Evolutionary conservation across 2,329 filamentous ascomycete genomes (phyloP).

Genomic region (Elsinoe fawcettii): DNA sequence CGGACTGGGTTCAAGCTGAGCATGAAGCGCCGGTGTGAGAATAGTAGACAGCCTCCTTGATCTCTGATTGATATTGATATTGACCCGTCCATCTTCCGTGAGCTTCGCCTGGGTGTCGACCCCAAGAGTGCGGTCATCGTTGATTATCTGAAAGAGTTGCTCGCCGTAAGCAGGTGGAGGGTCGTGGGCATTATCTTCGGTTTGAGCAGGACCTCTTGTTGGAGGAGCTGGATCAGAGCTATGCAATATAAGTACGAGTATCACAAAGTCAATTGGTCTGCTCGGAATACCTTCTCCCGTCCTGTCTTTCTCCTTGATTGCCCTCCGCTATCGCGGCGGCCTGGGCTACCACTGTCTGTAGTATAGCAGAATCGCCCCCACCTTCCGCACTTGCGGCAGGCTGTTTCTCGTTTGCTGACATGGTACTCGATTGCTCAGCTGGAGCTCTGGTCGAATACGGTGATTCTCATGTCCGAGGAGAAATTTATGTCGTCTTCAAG

Average conservation of each 20-base stretch:
- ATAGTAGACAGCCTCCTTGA: constrained; percentile 58
- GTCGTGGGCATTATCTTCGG: constrained; percentile 19
- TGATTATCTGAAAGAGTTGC: constrained; percentile 30
- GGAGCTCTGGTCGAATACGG: neutral
- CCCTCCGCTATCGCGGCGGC: constrained; percentile 16
- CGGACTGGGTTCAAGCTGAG: constrained; percentile 44
- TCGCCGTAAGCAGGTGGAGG: constrained; percentile 36
- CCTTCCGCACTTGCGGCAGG: neutral
- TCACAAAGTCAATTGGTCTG: neutral
- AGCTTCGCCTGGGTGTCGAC: constrained; percentile 31
- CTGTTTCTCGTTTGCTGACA: neutral
- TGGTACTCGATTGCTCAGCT: constrained; percentile 8
- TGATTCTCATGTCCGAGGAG: neutral
- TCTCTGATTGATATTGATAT: constrained; percentile 71
- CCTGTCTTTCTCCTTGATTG: neutral
- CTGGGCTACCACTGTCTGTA: constrained; percentile 16
- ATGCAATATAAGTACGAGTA: neutral
- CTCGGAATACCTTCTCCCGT: neutral
- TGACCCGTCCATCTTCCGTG: constrained; percentile 63
- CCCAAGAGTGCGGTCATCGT: constrained; percentile 33
- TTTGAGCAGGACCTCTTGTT: neutral
- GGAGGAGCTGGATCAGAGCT: constrained; percentile 7
- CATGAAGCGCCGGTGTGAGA: constrained; percentile 55
- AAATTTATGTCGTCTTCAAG: neutral
- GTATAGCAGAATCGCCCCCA: constrained; percentile 10